These are phyloP conservation scores for Aspergillus sp. DNA, from an alignment of 2,329 filamentous ascomycete species.

Conservation along the genomic window DNA sequence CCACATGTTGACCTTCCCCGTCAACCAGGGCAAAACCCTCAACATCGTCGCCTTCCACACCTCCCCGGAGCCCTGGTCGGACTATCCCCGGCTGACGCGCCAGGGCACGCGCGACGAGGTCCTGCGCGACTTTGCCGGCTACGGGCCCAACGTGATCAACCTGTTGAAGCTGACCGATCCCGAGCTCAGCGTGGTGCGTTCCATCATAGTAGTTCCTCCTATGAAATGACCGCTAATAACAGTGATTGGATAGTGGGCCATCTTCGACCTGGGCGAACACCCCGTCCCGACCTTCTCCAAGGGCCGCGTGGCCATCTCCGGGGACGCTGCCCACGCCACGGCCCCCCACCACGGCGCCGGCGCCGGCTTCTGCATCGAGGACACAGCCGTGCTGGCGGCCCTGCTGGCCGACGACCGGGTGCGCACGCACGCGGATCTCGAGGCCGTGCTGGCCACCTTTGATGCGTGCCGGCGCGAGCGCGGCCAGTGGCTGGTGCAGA, in stretches of 20 bases:
- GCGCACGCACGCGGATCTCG: conserved; percentile 19
- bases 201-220: neutral
- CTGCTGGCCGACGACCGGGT: conserved; percentile 26
- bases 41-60: conserved; percentile 47
- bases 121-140: conserved; percentile 21
- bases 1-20: conserved; percentile 51
- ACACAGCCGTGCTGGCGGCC: conserved; percentile 27
- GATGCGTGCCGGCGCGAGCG: conserved; percentile 26
- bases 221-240: neutral
- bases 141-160: conserved; percentile 20
- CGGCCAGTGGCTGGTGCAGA: conserved; percentile 35
- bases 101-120: conserved; percentile 21
- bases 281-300: conserved; percentile 38
- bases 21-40: conserved; percentile 48
- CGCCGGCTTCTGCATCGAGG: conserved; percentile 35
- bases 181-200: conserved; percentile 25
- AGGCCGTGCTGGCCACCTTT: conserved; percentile 28
- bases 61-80: conserved; percentile 24
- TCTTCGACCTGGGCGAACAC: conserved; percentile 39
- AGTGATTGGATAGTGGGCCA: conserved; percentile 34
- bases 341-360: conserved; percentile 43
- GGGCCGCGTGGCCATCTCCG: conserved; percentile 33
- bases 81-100: conserved; percentile 20
- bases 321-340: conserved; percentile 44
- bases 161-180: conserved; percentile 28